Evolutionary conservation across 306 rosid genomes (phyloP).

Genomic region (Dalbergia oliveri): DNA sequence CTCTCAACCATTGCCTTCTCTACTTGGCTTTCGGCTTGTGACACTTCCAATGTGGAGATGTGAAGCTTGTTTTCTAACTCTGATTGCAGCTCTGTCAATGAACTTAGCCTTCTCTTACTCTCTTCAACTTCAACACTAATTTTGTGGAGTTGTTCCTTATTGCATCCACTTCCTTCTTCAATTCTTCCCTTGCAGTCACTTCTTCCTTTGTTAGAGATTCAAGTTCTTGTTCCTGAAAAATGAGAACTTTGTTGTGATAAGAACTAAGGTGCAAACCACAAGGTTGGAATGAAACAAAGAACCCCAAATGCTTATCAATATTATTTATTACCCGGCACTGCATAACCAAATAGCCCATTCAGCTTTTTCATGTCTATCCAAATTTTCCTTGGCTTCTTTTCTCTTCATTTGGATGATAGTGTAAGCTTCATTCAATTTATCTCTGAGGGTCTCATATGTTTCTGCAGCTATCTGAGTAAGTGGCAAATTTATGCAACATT

Average conservation of each 20-base stretch:
- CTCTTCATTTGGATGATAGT: slow-evolving; percentile 51
- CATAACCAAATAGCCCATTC: slow-evolving; percentile 67
- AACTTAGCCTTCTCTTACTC: slow-evolving; percentile 52
- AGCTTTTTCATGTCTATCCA: slow-evolving; percentile 66
- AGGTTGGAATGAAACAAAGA: neutral
- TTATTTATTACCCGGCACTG: slow-evolving; percentile 55
- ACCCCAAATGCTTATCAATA: neutral
- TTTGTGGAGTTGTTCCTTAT: slow-evolving; percentile 51
- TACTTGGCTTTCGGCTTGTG: slow-evolving; percentile 43
- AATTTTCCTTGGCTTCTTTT: slow-evolving; percentile 55
- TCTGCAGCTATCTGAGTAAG: slow-evolving; percentile 55
- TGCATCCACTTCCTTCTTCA: slow-evolving; percentile 50
- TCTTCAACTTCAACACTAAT: slow-evolving; percentile 53
- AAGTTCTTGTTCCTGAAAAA: slow-evolving; percentile 59
- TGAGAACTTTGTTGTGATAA: neutral
- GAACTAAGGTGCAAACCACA: neutral
- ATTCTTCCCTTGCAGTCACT: slow-evolving; percentile 41
- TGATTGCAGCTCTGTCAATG: slow-evolving; percentile 51
- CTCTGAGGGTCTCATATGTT: slow-evolving; percentile 50
- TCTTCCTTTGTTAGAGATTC: slow-evolving; percentile 58
- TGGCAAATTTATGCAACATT: slow-evolving; percentile 5
- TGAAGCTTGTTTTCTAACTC: slow-evolving; percentile 59
- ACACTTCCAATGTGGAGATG: slow-evolving; percentile 32
- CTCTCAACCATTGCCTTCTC: slow-evolving; percentile 56
- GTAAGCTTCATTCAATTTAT: slow-evolving; percentile 56